A percentile compares a stretch with the other conserved stretches of the same genome.
Conservation (phyloP, 176 grass and related monocot species). For the Oryza meyeriana region DNA sequence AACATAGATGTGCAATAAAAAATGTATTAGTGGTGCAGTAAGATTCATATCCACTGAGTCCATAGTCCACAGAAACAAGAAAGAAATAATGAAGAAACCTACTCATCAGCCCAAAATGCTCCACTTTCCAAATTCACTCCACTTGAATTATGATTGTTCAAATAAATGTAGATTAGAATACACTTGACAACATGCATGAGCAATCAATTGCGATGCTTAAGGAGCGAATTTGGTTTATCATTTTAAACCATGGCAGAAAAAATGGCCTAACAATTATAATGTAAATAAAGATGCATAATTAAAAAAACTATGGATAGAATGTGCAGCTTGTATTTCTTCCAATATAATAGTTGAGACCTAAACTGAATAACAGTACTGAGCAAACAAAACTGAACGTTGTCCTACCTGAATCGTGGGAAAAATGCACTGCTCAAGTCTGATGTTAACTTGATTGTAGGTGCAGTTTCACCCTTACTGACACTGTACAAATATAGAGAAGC, state of each 20-base stretch:
- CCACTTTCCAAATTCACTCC: background rate
- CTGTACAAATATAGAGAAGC: constrained; percentile 43
- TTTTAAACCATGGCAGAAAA: background rate
- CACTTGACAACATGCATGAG: background rate
- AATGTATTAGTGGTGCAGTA: background rate
- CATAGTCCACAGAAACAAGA: background rate
- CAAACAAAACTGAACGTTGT: background rate
- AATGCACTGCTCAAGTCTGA: constrained; percentile 70
- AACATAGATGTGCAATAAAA: constrained; percentile 3
- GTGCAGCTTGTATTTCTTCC: background rate
- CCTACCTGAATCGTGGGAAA: constrained; percentile 87
- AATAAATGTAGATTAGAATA: background rate
- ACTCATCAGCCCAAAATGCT: background rate
- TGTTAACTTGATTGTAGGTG: constrained; percentile 58
- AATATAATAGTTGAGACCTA: background rate
- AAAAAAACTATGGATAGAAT: background rate
- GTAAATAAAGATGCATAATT: constrained; percentile 10
- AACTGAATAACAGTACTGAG: background rate
- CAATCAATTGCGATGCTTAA: background rate
- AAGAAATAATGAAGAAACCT: background rate
- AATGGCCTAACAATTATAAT: background rate
- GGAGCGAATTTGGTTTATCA: background rate
- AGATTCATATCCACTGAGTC: background rate
- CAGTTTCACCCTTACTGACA: constrained; percentile 15
- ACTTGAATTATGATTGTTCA: background rate